phyloP scores from a whole-genome alignment of 1,284 basidiomycete species.

The Ustilago trichophora region DNA sequence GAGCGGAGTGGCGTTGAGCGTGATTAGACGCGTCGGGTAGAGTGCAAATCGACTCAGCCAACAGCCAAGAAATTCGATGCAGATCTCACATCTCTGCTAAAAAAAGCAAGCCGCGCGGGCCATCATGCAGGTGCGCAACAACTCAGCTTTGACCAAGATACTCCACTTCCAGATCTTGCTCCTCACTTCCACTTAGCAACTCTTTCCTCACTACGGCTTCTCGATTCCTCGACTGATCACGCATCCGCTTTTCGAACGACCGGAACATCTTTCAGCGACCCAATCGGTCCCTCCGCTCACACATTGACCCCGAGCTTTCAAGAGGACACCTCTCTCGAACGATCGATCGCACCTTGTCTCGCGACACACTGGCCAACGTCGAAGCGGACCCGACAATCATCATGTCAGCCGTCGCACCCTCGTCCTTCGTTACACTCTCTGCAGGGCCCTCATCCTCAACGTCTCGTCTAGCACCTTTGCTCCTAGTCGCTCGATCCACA shows the following conservation, averaged over 20 bases:
- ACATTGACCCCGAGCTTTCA: too few relatives aligned
- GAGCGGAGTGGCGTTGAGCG: conserved; percentile 15
- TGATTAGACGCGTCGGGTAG: conserved; percentile 34
- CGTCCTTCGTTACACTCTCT: conserved; percentile 1
- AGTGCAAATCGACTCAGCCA: conserved; percentile 29
- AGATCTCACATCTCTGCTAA: too few relatives aligned
- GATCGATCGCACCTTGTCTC: neutral
- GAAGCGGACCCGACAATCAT: too few relatives aligned
- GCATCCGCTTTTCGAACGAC: too few relatives aligned
- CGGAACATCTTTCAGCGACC: too few relatives aligned
- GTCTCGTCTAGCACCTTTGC: conserved; percentile 75
- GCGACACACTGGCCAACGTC: too few relatives aligned
- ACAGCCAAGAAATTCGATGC: too few relatives aligned
- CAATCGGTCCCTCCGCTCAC: too few relatives aligned
- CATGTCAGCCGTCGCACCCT: conserved; percentile 29
- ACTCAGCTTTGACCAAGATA: neutral
- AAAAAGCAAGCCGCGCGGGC: conserved; percentile 1
- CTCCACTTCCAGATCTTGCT: conserved; percentile 4
- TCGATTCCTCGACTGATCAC: too few relatives aligned
- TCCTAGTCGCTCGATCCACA: conserved; percentile 79
- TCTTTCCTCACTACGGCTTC: too few relatives aligned
- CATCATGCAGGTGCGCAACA: conserved; percentile 5
- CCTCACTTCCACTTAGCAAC: neutral
- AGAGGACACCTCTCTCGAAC: too few relatives aligned
- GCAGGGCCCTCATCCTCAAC: conserved; percentile 16